A percentile compares a stretch with the other conserved stretches of the same genome.
Conservation (phyloP, 2,329 filamentous ascomycete species). For the Aureobasidium sp. region DNA sequence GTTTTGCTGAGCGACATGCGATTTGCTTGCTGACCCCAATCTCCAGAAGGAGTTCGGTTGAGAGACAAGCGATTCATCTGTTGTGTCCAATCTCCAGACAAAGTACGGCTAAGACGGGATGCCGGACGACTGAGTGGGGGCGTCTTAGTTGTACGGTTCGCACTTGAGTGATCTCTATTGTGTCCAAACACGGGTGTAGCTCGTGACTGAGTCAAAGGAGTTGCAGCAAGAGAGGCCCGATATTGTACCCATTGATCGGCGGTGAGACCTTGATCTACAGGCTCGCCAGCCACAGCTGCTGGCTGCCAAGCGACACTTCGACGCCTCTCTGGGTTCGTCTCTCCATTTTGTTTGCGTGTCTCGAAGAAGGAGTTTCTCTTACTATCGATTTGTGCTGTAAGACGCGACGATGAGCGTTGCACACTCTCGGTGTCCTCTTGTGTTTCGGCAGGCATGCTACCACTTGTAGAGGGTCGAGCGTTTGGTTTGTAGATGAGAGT, state of each 20-base stretch:
- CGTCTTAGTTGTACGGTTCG: neutral
- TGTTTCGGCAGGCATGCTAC: conserved; percentile 20
- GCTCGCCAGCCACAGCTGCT: conserved; percentile 45
- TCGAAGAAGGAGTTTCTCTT: conserved; percentile 31
- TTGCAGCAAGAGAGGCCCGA: conserved; percentile 52
- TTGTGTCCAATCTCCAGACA: conserved; percentile 16
- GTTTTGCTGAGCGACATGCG: conserved; percentile 14
- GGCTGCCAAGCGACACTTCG: conserved; percentile 76
- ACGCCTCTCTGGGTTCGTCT: conserved; percentile 42
- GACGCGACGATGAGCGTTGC: conserved; percentile 16
- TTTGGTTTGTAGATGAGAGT: conserved; percentile 62
- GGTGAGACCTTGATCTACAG: conserved; percentile 51
- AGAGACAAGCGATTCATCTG: conserved; percentile 29
- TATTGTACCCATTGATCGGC: conserved; percentile 81
- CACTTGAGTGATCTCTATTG: neutral
- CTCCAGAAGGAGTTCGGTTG: conserved; percentile 36
- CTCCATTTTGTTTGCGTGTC: conserved; percentile 20
- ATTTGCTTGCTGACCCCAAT: conserved; percentile 34
- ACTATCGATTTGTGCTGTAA: neutral
- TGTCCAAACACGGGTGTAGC: conserved; percentile 13
- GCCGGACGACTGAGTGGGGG: conserved; percentile 26
- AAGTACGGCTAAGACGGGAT: conserved; percentile 19
- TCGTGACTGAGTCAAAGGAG: conserved; percentile 37
- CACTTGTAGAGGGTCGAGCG: conserved; percentile 49
- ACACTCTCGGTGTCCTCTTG: neutral